Base-by-base conservation (phyloP, 2,329 filamentous ascomycete species). In the Leptodontidium sp. region DNA sequence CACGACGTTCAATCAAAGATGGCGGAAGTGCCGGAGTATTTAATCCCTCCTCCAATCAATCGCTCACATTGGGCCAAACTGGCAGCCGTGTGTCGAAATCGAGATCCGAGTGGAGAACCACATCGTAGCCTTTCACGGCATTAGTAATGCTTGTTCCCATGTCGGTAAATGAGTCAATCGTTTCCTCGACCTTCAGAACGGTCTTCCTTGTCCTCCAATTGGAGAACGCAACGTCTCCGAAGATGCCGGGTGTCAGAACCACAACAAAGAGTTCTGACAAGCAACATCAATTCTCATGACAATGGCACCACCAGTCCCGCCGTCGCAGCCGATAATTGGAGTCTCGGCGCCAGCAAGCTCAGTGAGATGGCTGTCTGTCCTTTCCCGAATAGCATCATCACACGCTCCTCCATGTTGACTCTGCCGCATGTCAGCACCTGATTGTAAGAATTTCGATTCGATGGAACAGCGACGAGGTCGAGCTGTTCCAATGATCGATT, bases 311-410 rank as follows among this genome's bases (percentile, higher is more conserved):
- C 59, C 14, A 43, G 5, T 1, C 17, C 49, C 40, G 29, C 43
- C 59, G 59, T 43, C 59, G 40, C 29, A 49, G 40, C 59, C 59
- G 59, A 50, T 40, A n/a, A 62, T 26, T 62, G 40, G 29, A 29
- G 43, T 26, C 45, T 47, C 21, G 59, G 24, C 32, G 40, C 26
- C 38, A 32, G 15, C 38, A 17, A 32, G 35, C n/a, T 49, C 15
- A 38, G 57, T 35, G 14, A 63, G 29, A 62, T 65, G 38, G 49
- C 50, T 62, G 58, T 55, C 53, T 49, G 57, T 65, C 64, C 15
- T 68, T 69, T 68, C 66, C 68, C 65, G 65, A 66, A 68, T 53
- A 66, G 43, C 58, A 55, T 70, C 61, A 61, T 70, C 68, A 70
- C 68, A 70, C 67, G 68, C 49, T 40, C 35, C 64, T 47, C n/a